Evolutionary conservation across 2,329 filamentous ascomycete species (phyloP), one percentile per base, ranked within the genome.

Genomic region (Capronia coronata): DNA sequence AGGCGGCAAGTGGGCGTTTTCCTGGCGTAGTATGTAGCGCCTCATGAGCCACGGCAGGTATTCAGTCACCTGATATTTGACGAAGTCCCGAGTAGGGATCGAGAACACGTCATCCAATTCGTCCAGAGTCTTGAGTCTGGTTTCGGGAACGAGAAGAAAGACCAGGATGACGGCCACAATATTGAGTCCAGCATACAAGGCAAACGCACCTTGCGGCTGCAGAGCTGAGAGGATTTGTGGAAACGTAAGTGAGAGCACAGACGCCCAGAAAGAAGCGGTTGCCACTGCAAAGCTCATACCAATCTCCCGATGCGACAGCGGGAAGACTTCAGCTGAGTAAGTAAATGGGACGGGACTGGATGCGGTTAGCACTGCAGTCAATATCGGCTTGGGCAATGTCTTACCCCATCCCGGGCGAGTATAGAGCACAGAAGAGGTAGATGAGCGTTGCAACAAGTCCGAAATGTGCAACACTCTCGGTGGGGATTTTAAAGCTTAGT

Each of bases 11-110:
- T 65, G 48, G 11, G 72, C 68, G 34, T 66, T 59, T 54, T 75
- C 75, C 48, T 71, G 67, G 46, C 72, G 65, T 13, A 82, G 58
- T 10, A 83, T 62, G 66, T 76, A 82, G 18, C 75, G 68, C 63
- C 72, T 77, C 59, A 76, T 64, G 71, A 75, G 80, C 73, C 74
- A 81, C 0, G 79, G 79, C 32, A 81, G 59, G 3, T 71, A 71
- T 54, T 75, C 70, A 34, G 68, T 73, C 2, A 75, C 57, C 59
- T 82, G 77, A 52, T 80, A 80, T 46, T 63, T 68, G 48, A 73
- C 68, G 60, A 77, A 79, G 43, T 67, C 70, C n/a, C 72, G 65
- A 5, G 74, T 77, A 1, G 76, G 73, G 14, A 82, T 46, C 3
- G 50, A 51, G 41, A 60, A 60, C 25, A 60, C 58, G 2, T 51